Evolutionary conservation across 306 rosid species (phyloP).

Genomic region (Benincasa hispida): DNA sequence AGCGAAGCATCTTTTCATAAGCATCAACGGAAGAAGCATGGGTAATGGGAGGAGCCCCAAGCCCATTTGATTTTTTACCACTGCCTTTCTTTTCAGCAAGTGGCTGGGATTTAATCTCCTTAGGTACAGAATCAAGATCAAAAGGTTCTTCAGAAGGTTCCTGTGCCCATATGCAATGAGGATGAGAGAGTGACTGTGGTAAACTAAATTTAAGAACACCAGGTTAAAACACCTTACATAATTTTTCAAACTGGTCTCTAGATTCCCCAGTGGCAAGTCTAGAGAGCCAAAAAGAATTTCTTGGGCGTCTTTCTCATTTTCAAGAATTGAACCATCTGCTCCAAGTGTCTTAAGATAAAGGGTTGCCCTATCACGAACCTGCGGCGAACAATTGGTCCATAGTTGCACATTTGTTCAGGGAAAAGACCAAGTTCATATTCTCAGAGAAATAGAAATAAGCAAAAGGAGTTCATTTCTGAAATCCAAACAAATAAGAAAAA

Average conservation of each 20-base stretch:
- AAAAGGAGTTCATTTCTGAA: background rate
- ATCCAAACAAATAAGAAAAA: background rate
- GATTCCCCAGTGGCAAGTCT: constrained; percentile 73
- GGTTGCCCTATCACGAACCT: constrained; percentile 99
- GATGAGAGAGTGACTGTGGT: constrained; percentile 19
- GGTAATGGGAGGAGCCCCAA: constrained; percentile 64
- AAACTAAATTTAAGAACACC: constrained; percentile 9
- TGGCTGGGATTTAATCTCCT: constrained; percentile 76
- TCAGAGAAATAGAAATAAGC: background rate
- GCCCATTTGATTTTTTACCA: constrained; percentile 73
- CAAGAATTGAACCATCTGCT: constrained; percentile 60
- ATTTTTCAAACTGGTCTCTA: constrained; percentile 79
- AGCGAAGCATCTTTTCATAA: constrained; percentile 58
- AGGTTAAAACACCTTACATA: constrained; percentile 38
- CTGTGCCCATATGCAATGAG: constrained; percentile 29
- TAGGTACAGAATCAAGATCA: constrained; percentile 68
- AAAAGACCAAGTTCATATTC: background rate
- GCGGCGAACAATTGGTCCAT: background rate
- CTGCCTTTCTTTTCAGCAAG: constrained; percentile 85
- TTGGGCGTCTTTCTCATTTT: constrained; percentile 55
- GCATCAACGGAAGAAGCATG: constrained; percentile 66
- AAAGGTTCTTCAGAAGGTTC: constrained; percentile 84
- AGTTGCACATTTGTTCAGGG: background rate
- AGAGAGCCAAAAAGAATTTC: constrained; percentile 78
- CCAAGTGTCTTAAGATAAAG: constrained; percentile 82